These are phyloP conservation scores for Colletotrichum tropicicola DNA, from an alignment of 2,329 filamentous ascomycete genomes.

Conservation along the genomic window DNA sequence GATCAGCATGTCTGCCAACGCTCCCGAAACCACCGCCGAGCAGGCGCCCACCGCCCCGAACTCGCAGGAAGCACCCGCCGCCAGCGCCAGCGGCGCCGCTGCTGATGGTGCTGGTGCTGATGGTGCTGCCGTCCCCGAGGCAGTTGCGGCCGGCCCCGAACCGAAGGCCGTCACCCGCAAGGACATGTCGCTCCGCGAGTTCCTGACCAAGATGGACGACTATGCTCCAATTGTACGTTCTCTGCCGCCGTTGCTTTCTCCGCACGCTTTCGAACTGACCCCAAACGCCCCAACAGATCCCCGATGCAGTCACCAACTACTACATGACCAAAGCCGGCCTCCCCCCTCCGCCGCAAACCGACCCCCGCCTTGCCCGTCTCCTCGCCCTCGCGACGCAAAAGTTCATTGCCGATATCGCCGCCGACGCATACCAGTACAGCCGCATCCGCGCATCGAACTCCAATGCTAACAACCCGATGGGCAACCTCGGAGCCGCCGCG, in stretches of 20 bases:
- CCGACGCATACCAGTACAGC: constrained; percentile 97
- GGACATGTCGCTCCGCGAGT: constrained; percentile 91
- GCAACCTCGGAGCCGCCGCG: constrained; percentile 79
- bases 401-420: constrained; percentile 96
- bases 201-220: constrained; percentile 96
- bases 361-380: constrained; percentile 88
- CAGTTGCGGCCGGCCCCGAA: constrained; percentile 61
- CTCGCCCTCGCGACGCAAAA: constrained; percentile 98
- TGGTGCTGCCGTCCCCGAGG: constrained; percentile 41
- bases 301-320: constrained; percentile 96
- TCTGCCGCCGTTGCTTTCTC: background rate
- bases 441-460: constrained; percentile 92
- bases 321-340: constrained; percentile 97
- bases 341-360: constrained; percentile 89
- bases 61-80: constrained; percentile 14
- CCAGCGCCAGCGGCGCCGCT: background rate
- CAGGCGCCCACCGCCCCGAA: constrained; percentile 34
- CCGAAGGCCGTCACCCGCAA: constrained; percentile 81
- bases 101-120: constrained; percentile 21
- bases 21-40: constrained; percentile 42
- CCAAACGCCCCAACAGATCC: constrained; percentile 69
- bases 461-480: constrained; percentile 91
- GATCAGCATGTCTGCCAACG: constrained; percentile 45
- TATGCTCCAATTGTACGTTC: constrained; percentile 90
- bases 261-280: background rate